These are phyloP conservation scores for Pyrenopolyporus hunteri DNA, from an alignment of 495 filamentous ascomycete species.

Conservation along the genomic window DNA sequence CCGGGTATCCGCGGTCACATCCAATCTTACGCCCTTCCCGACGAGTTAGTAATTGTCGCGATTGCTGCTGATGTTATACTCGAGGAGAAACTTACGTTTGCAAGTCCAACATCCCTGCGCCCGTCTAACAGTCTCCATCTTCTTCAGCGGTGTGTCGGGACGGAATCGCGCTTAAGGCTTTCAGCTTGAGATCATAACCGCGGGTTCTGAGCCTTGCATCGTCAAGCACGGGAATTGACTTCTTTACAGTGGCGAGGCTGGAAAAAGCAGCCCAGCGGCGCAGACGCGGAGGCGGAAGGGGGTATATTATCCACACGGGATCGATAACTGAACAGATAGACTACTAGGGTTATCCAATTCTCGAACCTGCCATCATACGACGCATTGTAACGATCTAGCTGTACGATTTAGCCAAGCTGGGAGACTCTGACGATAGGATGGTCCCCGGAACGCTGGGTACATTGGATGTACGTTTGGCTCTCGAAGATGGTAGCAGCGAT, in stretches of 20 bases:
- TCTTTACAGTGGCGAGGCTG: constrained; percentile 40
- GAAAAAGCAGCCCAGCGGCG: constrained; percentile 30
- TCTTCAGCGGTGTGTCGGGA: constrained; percentile 18
- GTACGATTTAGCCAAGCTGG: constrained; percentile 28
- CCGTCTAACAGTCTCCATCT: constrained; percentile 43
- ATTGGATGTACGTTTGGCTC: constrained; percentile 30
- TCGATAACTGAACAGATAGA: constrained; percentile 34
- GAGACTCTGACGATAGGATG: constrained; percentile 21
- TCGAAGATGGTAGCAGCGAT: constrained; percentile 31
- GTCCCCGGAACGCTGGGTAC: constrained; percentile 31
- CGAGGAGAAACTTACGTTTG: constrained; percentile 44
- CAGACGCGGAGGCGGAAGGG: constrained; percentile 33
- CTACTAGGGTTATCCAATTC: constrained; percentile 36
- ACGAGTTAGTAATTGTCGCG: constrained; percentile 25
- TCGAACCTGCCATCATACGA: constrained; percentile 40
- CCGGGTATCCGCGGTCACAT: constrained; percentile 48
- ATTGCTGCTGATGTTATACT: constrained; percentile 37
- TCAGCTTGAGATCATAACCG: constrained; percentile 27
- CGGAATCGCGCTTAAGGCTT: constrained; percentile 13
- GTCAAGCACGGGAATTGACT: constrained; percentile 35
- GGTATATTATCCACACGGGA: constrained; percentile 32
- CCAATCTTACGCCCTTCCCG: constrained; percentile 46
- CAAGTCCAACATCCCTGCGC: constrained; percentile 48
- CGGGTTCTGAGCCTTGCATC: constrained; percentile 43
- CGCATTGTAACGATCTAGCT: constrained; percentile 32